Percentiles rank a stretch among this genome's conserved stretches.
phyloP scores from a whole-genome alignment of 2,329 filamentous ascomycete species.

The Cyclaneusma minus region DNA sequence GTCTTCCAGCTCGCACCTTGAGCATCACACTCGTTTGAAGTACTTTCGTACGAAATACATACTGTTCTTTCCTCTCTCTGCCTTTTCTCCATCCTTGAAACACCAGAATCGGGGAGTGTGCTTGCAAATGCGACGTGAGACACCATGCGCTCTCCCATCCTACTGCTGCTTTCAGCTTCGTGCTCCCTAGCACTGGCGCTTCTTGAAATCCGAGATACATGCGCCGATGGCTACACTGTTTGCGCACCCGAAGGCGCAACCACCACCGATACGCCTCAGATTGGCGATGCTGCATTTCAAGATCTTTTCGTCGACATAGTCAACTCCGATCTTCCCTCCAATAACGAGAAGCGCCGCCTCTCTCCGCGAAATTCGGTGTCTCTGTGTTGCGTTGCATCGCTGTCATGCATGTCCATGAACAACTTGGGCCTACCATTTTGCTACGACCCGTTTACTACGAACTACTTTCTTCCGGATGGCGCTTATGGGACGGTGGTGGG shows the following conservation, averaged over 20 bases:
- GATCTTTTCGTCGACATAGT: constrained; percentile 18
- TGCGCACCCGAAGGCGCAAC: constrained; percentile 18
- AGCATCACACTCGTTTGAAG: no score
- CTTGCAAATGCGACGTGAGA: no score
- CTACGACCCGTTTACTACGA: constrained; percentile 35
- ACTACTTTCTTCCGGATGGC: constrained; percentile 29
- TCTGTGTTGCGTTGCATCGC: constrained; percentile 12
- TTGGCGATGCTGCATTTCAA: constrained; percentile 14
- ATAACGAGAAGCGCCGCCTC: background rate
- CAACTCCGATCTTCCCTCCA: constrained; percentile 14
- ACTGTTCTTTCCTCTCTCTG: no score
- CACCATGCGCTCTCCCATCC: no score
- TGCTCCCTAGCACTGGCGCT: no score
- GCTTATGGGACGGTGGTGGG: constrained; percentile 28
- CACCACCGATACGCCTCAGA: constrained; percentile 11
- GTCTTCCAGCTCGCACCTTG: no score
- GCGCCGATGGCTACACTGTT: constrained; percentile 14
- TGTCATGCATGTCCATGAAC: constrained; percentile 12
- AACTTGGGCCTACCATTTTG: constrained; percentile 28
- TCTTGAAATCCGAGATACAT: constrained; percentile 5
- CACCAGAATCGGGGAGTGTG: no score
- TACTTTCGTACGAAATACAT: no score
- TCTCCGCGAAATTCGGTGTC: constrained; percentile 5
- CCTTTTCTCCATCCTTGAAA: no score
- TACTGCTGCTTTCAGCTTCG: no score